Base-by-base conservation (phyloP, 1,139 yeast species). In the Torulaspora globosa region DNA sequence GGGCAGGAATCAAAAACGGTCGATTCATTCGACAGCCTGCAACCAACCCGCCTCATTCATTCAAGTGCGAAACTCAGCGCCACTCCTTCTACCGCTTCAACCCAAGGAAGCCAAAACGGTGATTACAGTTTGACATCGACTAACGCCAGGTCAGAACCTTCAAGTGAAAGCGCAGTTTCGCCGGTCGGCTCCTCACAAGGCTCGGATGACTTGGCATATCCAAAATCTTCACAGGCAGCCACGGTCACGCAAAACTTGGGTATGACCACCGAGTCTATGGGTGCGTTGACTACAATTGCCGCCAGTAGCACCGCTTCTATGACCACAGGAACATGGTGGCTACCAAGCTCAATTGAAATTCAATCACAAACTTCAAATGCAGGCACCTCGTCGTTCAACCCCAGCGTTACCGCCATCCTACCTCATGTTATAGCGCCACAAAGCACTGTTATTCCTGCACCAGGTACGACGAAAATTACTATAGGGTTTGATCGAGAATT, bases 401-500 rank as follows among this genome's bases (percentile, higher is more conserved):
- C 50, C 3, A 43, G 46, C 19, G 56, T 53, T 2, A 57, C 60
- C 2, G 55, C 57, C 3, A 54, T 58, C 1, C 71, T 82, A 55
- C 89, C 89, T 43, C 76, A 75, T 57, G 86, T 84, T 1, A 82
- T 82, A 51, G 75, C 83, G 1, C 83, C 82, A 28, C 55, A 57
- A 6, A 52, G 59, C 8, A 44, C 52, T 5, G 55, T 52, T 10
- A 49, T 52, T 2, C 53, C 48, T 12, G 64, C 68, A 32, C 46
- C 62, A 48, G 57, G 75, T 55, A 80, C 76, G 62, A 70, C 72
- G 37, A 60, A 79, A 46, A 74, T 83, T 38, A 76, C 82, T 15
- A 68, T 83, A 61, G 89, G 89, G 8, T 82, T 83, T 68, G 78
- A 78, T 53, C 63, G 75, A 38, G 75, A 76, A 7, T 75, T 81